Evolutionary conservation across 345 rosid genomes (phyloP), one percentile per base, ranked within the genome.

Genomic region (Excoecaria cochinchinensis): DNA sequence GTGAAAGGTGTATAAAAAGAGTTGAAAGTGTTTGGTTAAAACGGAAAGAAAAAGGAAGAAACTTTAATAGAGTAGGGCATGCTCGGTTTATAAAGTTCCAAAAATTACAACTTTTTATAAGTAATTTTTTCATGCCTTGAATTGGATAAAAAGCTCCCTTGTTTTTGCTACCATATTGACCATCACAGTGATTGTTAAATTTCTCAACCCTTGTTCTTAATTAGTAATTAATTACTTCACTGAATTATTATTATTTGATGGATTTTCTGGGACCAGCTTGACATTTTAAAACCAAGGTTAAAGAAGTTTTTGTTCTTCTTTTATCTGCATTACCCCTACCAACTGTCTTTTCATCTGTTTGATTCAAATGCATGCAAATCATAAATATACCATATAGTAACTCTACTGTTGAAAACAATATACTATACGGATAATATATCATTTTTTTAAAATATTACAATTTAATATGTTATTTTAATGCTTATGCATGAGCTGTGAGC

Each of bases 111-210:
- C 85, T 88, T 86, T 86, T 58, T 22, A 70, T 53, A 70, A 76
- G 79, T 73, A 48, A 71, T 79, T 80, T 78, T 74, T 75, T 72
- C 59, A 62, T 77, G 84, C 73, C 81, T 81, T 82, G 75, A 78
- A 85, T 75, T 78, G 80, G 85, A 84, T 81, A 81, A 69, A 83
- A 79, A 83, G 74, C 61, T 69, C 39, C 74, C 76, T 67, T 59
- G 4, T 71, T 82, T 79, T 82, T 74, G 76, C 58, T 76, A 70
- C 75, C 84, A 67, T 86, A 67, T 86, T 88, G 91, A 88, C 88
- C 38, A 76, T 80, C 78, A 88, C 88, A 83, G 89, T 86, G 47
- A 21, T 53, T 1, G 24, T 67, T 74, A 65, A 76, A 62, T 65
- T 79, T 82, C 7, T 44, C 74, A 80, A 75, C 73, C 50, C 58